These are phyloP conservation scores for Scutellaria minor DNA, from an alignment of 257 asterid species.

Conservation along the genomic window DNA sequence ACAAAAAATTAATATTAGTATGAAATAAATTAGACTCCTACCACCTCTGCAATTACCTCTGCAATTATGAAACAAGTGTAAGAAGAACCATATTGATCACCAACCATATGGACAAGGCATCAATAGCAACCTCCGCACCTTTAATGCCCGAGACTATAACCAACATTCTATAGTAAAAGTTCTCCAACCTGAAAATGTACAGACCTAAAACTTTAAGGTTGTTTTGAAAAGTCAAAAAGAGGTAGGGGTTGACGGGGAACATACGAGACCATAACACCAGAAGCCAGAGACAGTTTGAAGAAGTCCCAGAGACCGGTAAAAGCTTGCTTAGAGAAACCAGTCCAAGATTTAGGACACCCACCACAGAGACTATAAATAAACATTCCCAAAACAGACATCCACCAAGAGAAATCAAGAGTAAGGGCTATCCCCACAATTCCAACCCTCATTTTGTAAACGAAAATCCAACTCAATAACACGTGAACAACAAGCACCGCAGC, in stretches of 20 bases:
- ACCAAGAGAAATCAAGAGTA: conserved; percentile 66
- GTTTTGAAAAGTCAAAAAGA: background rate
- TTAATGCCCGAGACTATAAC: conserved; percentile 54
- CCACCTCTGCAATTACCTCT: background rate
- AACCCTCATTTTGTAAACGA: conserved; percentile 51
- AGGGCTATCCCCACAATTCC: conserved; percentile 59
- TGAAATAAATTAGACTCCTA: conserved; percentile 20
- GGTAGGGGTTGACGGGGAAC: conserved; percentile 22
- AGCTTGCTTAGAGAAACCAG: conserved; percentile 62
- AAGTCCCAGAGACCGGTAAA: conserved; percentile 59
- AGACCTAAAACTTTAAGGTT: conserved; percentile 9
- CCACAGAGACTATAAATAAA: conserved; percentile 50
- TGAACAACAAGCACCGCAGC: conserved; percentile 51
- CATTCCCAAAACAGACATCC: conserved; percentile 60
- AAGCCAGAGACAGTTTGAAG: conserved; percentile 61
- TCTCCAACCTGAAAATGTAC: conserved; percentile 57
- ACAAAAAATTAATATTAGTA: conserved; percentile 7
- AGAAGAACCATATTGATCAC: conserved; percentile 32
- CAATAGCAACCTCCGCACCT: conserved; percentile 60
- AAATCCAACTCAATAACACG: conserved; percentile 53
- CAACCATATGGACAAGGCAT: conserved; percentile 70
- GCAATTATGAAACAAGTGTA: background rate
- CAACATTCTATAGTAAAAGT: conserved; percentile 60
- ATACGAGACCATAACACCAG: conserved; percentile 69
- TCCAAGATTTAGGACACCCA: conserved; percentile 62